Conservation (phyloP, 2,329 filamentous ascomycete species). For the Apiospora marii region DNA sequence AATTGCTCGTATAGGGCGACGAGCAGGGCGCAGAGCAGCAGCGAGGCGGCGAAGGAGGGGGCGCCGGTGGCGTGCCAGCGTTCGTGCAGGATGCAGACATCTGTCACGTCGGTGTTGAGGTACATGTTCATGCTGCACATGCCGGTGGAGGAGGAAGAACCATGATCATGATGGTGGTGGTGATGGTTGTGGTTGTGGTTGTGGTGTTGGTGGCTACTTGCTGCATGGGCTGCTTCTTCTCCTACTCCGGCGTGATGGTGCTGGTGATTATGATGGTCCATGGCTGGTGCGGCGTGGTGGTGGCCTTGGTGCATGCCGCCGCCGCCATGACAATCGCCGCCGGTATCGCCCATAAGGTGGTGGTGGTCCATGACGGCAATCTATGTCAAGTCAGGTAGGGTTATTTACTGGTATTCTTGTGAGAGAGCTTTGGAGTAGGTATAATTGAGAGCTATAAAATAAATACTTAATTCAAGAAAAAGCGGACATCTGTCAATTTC, state of each 20-base stretch:
- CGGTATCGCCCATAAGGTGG: not conserved
- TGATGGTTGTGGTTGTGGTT: constrained; percentile 15
- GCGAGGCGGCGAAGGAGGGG: constrained; percentile 3
- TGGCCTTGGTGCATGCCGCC: constrained; percentile 13
- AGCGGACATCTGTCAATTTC: constrained; percentile 1
- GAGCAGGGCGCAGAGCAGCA: constrained; percentile 23
- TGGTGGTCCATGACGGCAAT: not conserved
- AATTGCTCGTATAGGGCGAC: constrained; percentile 16
- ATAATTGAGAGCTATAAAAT: not conserved
- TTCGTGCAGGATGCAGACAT: constrained; percentile 24
- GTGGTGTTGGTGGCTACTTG: not conserved
- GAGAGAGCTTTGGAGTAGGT: not conserved
- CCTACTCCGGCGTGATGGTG: not conserved
- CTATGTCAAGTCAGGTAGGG: not conserved
- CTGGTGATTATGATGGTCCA: constrained; percentile 8
- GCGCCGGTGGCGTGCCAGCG: constrained; percentile 21
- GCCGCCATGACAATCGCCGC: not conserved
- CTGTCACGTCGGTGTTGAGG: constrained; percentile 22
- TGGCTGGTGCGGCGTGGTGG: not conserved
- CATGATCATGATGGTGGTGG: not conserved
- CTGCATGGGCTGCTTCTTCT: not conserved
- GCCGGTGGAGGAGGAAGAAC: not conserved
- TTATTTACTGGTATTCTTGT: not conserved
- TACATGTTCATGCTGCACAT: constrained; percentile 25
- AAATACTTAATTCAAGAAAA: no score